Conservation (phyloP, 176 grass and related monocot species). For the Coix lacrymajobi region DNA sequence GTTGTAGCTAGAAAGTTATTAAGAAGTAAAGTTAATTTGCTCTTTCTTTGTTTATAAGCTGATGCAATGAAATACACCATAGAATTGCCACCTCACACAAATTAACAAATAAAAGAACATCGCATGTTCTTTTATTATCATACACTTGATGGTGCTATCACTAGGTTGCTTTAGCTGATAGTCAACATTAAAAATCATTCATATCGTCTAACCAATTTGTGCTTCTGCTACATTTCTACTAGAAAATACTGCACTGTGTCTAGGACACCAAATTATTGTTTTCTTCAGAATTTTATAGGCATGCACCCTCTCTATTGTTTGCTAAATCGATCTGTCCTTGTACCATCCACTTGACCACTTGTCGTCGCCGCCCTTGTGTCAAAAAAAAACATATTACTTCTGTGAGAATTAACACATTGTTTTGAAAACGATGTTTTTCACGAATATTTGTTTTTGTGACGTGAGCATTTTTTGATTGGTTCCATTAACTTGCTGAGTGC, state of each 20-base stretch:
- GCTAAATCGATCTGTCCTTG: neutral
- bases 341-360: neutral
- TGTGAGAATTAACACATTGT: neutral
- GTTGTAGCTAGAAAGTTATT: neutral
- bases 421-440: neutral
- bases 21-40: neutral
- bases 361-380: neutral
- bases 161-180: neutral
- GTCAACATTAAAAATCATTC: neutral
- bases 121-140: neutral
- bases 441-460: neutral
- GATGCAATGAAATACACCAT: neutral
- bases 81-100: neutral
- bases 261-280: neutral
- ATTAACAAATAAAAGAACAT: neutral
- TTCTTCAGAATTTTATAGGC: neutral
- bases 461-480: neutral
- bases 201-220: neutral
- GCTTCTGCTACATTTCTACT: neutral
- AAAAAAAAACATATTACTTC: neutral
- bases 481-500: neutral
- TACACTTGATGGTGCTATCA: neutral
- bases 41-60: neutral
- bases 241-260: neutral
- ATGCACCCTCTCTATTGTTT: neutral